These are phyloP conservation scores for Auriscalpium orientale DNA, from an alignment of 768 basidiomycete species.

Conservation along the genomic window DNA sequence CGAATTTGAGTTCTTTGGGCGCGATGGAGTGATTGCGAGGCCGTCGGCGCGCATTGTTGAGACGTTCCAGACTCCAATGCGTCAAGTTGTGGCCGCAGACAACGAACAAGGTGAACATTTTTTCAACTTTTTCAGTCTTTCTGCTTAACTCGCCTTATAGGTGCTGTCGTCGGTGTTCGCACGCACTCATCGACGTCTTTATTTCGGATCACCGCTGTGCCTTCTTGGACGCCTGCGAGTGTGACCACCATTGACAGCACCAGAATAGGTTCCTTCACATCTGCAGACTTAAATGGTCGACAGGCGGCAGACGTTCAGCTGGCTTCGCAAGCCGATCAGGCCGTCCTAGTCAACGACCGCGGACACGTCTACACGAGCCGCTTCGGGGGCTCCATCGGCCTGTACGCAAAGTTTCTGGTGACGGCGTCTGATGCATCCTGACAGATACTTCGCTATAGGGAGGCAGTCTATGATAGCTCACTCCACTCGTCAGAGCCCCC, in stretches of 20 bases:
- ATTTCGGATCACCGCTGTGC: background rate
- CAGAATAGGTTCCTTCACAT: slow-evolving; percentile 14
- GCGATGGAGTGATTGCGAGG: slow-evolving; percentile 25
- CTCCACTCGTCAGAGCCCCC: too few species aligned
- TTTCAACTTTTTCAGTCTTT: too few species aligned
- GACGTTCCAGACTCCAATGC: slow-evolving; percentile 60
- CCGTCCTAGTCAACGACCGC: slow-evolving; percentile 1
- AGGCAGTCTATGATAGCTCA: too few species aligned
- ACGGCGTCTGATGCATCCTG: too few species aligned
- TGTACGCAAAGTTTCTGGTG: background rate
- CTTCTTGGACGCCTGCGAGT: background rate
- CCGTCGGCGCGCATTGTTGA: slow-evolving; percentile 35
- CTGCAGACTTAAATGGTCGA: slow-evolving; percentile 33
- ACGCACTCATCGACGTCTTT: slow-evolving; percentile 33
- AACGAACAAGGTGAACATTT: background rate
- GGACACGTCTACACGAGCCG: slow-evolving; percentile 4
- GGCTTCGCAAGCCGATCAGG: slow-evolving; percentile 7
- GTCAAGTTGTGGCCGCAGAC: slow-evolving; percentile 37
- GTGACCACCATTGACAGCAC: background rate
- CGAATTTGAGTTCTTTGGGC: slow-evolving; percentile 24
- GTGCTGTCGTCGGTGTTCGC: background rate
- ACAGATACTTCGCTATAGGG: background rate
- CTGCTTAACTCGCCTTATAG: background rate
- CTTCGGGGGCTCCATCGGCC: background rate
- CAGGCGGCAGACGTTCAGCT: slow-evolving; percentile 42